Base-by-base conservation (phyloP, 352 stramenopile genomes). In the Pythium periplocum region DNA sequence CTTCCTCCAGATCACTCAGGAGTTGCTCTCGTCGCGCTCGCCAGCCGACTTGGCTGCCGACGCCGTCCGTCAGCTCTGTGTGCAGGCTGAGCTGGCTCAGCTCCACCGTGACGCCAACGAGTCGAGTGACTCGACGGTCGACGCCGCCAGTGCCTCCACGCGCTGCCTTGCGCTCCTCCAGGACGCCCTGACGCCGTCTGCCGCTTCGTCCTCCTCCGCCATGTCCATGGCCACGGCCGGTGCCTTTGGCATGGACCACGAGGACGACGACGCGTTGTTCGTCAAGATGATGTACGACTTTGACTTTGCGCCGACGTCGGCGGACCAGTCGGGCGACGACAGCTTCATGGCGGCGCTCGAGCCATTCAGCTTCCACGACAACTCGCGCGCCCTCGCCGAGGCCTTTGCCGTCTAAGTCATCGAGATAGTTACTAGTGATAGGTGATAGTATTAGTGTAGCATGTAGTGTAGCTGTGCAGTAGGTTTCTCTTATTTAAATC, bases 221-320 rank as follows among this genome's bases (percentile, higher is more conserved):
- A 39, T 39, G 49, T 39, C 50, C 9, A n/a, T 43, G 6, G 11
- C 53, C 2, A 33, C 34, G 33, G 38, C 31, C 45, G 32, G 2
- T 32, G 49, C 30, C 11, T 8, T 42, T 2, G 9, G 42, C 12
- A 53, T 17, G 4, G 41, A 43, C 1, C 48, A 66, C 30, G 59
- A 66, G n/a, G 53, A 61, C 33, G 59, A 61, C 40, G 53, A 66
- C 48, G 47, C 53, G 2, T 17, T 66, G 47, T 66, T 66, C 48
- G 59, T 61, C 49, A 61, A 57, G 59, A 61, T 66, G 51, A 58
- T 61, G 59, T 53, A 36, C 43, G 59, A 66, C 32, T 61, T 61
- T 32, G 59, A 66, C 11, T 40, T 66, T 40, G 59, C 56, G 11
- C 45, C 56, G 30, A 42, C 53, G 4, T 45, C 46, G 10, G 41